Percentiles rank a stretch among this genome's conserved stretches.
phyloP scores from a whole-genome alignment of 306 rosid species.

The Cajanus cajan region DNA sequence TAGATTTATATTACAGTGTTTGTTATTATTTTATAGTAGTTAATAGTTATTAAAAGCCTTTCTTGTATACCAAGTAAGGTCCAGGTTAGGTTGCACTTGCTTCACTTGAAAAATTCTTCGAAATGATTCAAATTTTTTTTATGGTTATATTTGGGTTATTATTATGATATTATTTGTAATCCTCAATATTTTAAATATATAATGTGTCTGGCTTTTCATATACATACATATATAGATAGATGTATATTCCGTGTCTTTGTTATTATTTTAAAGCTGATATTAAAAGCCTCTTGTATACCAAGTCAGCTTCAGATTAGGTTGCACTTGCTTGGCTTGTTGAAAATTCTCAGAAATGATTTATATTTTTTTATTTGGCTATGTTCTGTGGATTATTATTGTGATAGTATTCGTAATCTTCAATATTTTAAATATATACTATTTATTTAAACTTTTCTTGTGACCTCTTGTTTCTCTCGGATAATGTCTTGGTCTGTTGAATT shows the following conservation, averaged over 20 bases:
- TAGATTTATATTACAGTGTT: too few relatives aligned
- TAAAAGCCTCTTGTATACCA: constrained; percentile 3
- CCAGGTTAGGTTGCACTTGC: too few relatives aligned
- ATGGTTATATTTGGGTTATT: too few relatives aligned
- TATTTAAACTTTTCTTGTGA: neutral
- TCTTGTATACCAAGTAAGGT: too few relatives aligned
- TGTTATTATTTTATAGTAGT: too few relatives aligned
- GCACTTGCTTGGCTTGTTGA: constrained; percentile 20
- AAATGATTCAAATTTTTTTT: too few relatives aligned
- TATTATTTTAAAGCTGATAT: neutral
- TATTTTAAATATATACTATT: neutral
- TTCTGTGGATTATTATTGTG: neutral
- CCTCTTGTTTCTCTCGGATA: neutral
- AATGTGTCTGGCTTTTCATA: too few relatives aligned
- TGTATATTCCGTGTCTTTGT: constrained; percentile 2
- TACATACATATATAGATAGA: neutral
- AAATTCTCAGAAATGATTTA: neutral
- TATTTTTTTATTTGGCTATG: neutral
- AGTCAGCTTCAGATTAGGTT: constrained; percentile 3
- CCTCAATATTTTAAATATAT: too few relatives aligned
- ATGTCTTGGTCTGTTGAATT: neutral
- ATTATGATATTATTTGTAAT: too few relatives aligned
- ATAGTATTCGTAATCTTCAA: neutral
- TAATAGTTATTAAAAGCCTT: too few relatives aligned
- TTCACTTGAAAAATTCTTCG: too few relatives aligned